Evolutionary conservation across 179 eudicot genomes (phyloP), one percentile per base, ranked within the genome.

Genomic region (Carnegiea gigantea): DNA sequence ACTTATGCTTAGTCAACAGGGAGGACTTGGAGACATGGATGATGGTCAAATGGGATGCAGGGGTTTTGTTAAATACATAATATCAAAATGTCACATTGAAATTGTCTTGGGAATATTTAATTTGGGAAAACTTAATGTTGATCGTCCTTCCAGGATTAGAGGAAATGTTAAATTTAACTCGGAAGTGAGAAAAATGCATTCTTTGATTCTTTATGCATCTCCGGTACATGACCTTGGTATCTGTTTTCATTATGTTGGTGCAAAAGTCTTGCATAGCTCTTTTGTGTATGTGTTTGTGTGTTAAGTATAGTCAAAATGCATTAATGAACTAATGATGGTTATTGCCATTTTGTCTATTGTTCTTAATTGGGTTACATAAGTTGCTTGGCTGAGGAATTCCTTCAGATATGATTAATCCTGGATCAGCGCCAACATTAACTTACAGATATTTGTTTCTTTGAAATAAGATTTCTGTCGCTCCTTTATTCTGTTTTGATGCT

Each of bases 381-480:
- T 65, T 23, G 11, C 21, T 65, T 65, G 93, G 83, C 88, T 64
- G 82, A 85, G 87, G 79, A 80, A 70, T 90, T 73, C 84, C 82
- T 38, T 60, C 65, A 36, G 70, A 77, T 48, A 43, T 82, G 36
- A 74, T 83, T 78, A 30, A 53, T 62, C 80, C 74, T 75, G 87
- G 87, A 79, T 86, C 91, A 46, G 93, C 90, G 1, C 84, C 91
- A 30, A 72, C 90, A 68, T 88, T 92, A 77, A 77, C 90, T 6
- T 89, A 85, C 81, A 93, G 92, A 77, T 88, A 9, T 93, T 7
- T 92, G 84, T 77, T 91, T 92, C 28, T 91, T 91, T 54, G 94
- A 92, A 26, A 91, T 91, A 86, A 88, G 89, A 75, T 17, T n/a
- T 77, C 18, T 3, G 18, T 51, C 44, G 46, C 17, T 73, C 57